A percentile compares a stretch with the other conserved stretches of the same genome.
phyloP scores from a whole-genome alignment of 139 green algal species.

The Tetraselmis striata region DNA sequence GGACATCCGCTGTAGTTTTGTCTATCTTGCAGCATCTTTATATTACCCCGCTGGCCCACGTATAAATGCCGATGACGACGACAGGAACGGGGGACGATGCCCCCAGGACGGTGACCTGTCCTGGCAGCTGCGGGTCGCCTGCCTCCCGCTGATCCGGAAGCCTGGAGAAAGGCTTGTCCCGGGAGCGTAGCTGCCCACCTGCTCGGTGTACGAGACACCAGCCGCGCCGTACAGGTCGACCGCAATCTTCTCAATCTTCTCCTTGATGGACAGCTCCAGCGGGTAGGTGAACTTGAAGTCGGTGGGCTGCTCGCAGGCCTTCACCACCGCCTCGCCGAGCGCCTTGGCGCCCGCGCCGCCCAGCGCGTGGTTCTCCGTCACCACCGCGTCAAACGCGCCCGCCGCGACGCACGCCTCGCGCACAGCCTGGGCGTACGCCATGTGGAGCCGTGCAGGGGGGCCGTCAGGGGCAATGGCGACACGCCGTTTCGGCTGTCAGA shows the following conservation, averaged over 20 bases:
- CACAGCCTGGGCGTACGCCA: slow-evolving; percentile 4
- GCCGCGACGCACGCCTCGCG: slow-evolving; percentile 22
- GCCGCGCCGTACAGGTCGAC: slow-evolving; percentile 78
- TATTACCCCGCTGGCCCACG: no score
- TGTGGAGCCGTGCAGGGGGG: no score
- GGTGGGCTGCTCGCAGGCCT: slow-evolving; percentile 48
- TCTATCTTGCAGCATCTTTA: no score
- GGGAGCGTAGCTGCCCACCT: slow-evolving; percentile 45
- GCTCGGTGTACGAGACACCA: slow-evolving; percentile 70
- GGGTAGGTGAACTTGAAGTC: slow-evolving; percentile 89
- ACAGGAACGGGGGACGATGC: no score
- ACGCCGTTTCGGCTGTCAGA: no score
- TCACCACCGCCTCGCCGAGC: slow-evolving; percentile 76
- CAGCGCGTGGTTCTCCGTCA: slow-evolving; percentile 82
- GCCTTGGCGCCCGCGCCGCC: slow-evolving; percentile 81
- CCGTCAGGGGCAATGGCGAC: no score
- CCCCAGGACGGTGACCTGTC: no score
- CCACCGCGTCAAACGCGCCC: slow-evolving; percentile 75
- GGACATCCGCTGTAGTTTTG: no score
- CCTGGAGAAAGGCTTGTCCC: no score
- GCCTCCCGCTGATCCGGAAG: no score
- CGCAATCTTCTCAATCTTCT: slow-evolving; percentile 92
- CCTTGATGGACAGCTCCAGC: slow-evolving; percentile 74
- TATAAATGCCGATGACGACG: no score
- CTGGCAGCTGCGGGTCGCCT: no score